Base-by-base conservation (phyloP, 371 early-diverging fungal species). In the Actinomortierella ambigua region DNA sequence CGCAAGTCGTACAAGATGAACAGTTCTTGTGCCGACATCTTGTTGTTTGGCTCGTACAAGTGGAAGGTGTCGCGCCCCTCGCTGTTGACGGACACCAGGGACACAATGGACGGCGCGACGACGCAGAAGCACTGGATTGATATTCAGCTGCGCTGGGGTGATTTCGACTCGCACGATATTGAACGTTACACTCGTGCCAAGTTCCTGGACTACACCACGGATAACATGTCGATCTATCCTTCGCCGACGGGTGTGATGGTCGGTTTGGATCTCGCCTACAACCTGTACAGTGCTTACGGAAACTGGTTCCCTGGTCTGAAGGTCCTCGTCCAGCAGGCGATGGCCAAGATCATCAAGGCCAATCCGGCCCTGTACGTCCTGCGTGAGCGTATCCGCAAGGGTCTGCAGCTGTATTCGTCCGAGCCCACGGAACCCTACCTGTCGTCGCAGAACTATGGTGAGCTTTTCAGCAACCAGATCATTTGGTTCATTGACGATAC, bases 401-500 rank as follows among this genome's bases (percentile, higher is more conserved):
- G 95, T 50, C 85, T 99, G 61, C 98, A 98, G 76, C 85, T 99
- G 60, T 98, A 98, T 81, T 95, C 96, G 26, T 97, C 97, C 14
- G 98, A 98, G 79, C 97, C 98, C 13, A 97, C 97, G n/a, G 99
- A 99, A 75, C 98, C 98, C 44, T 98, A 97, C 78, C 81, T 99
- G 64, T 94, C 93, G 54, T 92, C 94, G 34, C 90, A 93, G 58
- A 98, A 98, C 82, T 98, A 98, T 71, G 94, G 94, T 40, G 99
- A 99, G 77, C 79, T 99, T 64, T 99, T 99, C 84, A 91, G 92
- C 59, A 95, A 96, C 78, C 97, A 97, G 80, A 97, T 94, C 63
- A 96, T 97, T 68, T 99, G 99, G 99, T 99, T 99, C 75, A 93
- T 99, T 26, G 99, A 99, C 78, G 99, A 99, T 76, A 97, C 99